Evolutionary conservation across 176 grass and related monocot genomes (phyloP).

Genomic region (Saccharum officinarum): DNA sequence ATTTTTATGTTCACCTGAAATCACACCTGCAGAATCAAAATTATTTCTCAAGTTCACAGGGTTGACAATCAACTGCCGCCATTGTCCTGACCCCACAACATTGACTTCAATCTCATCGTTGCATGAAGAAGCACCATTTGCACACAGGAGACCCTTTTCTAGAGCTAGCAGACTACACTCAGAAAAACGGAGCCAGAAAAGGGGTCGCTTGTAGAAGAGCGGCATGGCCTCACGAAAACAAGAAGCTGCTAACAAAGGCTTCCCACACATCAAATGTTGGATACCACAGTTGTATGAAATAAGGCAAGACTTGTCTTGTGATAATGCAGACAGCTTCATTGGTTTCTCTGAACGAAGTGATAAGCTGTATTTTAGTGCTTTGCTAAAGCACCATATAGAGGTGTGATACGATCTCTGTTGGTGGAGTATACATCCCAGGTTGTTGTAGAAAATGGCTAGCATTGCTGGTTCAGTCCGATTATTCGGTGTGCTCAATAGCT

Average conservation of each 20-base stretch:
- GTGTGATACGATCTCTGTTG: constrained; percentile 75
- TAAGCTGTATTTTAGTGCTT: constrained; percentile 65
- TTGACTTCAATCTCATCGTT: constrained; percentile 63
- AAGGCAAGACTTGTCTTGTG: constrained; percentile 72
- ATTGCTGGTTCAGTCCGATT: constrained; percentile 78
- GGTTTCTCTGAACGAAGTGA: constrained; percentile 66
- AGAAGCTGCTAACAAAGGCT: constrained; percentile 65
- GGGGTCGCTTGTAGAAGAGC: constrained; percentile 58
- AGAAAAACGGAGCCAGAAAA: constrained; percentile 93
- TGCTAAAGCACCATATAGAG: constrained; percentile 70
- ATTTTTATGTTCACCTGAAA: constrained; percentile 33
- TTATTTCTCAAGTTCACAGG: constrained; percentile 31
- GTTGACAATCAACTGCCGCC: constrained; percentile 59
- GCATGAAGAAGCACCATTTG: constrained; percentile 39
- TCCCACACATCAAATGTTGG: constrained; percentile 80
- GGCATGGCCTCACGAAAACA: constrained; percentile 74
- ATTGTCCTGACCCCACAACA: constrained; percentile 81
- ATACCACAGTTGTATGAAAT: constrained; percentile 88
- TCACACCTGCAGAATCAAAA: constrained; percentile 39
- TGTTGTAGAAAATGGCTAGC: constrained; percentile 83
- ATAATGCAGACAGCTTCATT: constrained; percentile 64
- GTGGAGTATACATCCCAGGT: constrained; percentile 90
- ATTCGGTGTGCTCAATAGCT: constrained; percentile 74
- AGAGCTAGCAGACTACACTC: constrained; percentile 81
- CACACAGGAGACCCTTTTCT: constrained; percentile 63